Percentiles rank a stretch among this genome's conserved stretches.
Evolutionary conservation across 441 rosid species (phyloP).

Genomic region (Syzygium malaccense): DNA sequence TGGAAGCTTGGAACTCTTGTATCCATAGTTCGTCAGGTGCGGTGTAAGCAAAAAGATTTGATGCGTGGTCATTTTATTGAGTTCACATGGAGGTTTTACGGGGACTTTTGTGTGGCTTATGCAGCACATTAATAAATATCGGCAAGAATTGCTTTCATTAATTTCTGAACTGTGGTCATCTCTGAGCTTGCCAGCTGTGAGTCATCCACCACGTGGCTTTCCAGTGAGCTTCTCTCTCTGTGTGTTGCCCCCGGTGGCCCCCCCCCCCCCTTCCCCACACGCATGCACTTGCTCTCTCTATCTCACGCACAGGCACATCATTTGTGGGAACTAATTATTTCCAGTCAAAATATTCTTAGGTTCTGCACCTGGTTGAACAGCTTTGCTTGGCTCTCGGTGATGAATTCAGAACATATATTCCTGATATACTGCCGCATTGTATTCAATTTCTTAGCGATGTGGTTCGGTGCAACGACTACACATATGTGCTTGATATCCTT

Average conservation of each 20-base stretch:
- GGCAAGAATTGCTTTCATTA: conserved; percentile 78
- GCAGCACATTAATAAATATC: conserved; percentile 98
- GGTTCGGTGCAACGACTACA: conserved; percentile 82
- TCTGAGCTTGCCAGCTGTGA: conserved; percentile 72
- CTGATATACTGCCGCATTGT: conserved; percentile 90
- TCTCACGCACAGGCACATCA: neutral
- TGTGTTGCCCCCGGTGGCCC: neutral
- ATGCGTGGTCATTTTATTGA: neutral
- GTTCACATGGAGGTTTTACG: neutral
- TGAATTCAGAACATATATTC: conserved; percentile 93
- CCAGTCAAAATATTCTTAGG: conserved; percentile 31
- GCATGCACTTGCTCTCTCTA: neutral
- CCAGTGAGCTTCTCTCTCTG: conserved; percentile 43
- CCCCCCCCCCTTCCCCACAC: neutral
- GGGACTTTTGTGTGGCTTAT: conserved; percentile 21
- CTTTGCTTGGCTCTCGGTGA: conserved; percentile 99
- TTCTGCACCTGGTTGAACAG: conserved; percentile 96
- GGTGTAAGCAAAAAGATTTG: neutral
- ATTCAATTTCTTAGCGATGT: conserved; percentile 94
- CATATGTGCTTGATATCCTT: conserved; percentile 84
- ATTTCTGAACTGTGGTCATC: conserved; percentile 98
- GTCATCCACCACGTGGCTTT: conserved; percentile 74
- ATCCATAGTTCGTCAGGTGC: conserved; percentile 98
- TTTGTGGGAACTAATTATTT: neutral
- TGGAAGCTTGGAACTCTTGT: conserved; percentile 99